Evolutionary conservation across 768 basidiomycete genomes (phyloP).

Genomic region (Xerocomus potaroensis): DNA sequence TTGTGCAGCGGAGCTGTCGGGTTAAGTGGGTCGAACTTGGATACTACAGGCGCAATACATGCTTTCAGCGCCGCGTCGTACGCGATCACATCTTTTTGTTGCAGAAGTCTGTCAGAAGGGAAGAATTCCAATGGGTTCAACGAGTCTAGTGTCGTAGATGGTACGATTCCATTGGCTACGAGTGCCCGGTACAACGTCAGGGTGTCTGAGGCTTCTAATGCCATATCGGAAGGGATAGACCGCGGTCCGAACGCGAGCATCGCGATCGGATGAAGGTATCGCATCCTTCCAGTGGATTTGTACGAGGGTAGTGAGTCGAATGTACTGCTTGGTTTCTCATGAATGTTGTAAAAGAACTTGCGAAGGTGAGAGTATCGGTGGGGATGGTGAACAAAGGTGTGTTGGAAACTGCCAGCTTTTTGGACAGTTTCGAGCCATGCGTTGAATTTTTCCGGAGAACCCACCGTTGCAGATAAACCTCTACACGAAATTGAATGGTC

Average conservation of each 20-base stretch:
- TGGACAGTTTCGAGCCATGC: slow-evolving; percentile 63
- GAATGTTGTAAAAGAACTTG: slow-evolving; percentile 54
- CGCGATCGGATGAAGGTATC: slow-evolving; percentile 63
- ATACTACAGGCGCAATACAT: slow-evolving; percentile 35
- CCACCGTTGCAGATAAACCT: slow-evolving; percentile 70
- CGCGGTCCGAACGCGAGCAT: slow-evolving; percentile 51
- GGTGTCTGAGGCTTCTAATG: slow-evolving; percentile 58
- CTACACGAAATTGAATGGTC: slow-evolving; percentile 27
- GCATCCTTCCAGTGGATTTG: slow-evolving; percentile 36
- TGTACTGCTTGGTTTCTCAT: slow-evolving; percentile 9
- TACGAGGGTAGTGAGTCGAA: slow-evolving; percentile 38
- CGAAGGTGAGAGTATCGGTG: slow-evolving; percentile 73
- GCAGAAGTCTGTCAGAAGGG: slow-evolving; percentile 35
- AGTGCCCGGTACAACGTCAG: slow-evolving; percentile 50
- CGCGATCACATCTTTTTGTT: slow-evolving; percentile 55
- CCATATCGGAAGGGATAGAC: slow-evolving; percentile 55
- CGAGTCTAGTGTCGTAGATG: slow-evolving; percentile 11
- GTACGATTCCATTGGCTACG: slow-evolving; percentile 21
- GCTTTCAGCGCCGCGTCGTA: slow-evolving; percentile 56
- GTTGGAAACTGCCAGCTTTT: slow-evolving; percentile 50
- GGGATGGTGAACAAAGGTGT: slow-evolving; percentile 57
- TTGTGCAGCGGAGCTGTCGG: slow-evolving; percentile 30
- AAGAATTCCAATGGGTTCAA: slow-evolving; percentile 49
- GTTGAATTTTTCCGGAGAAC: slow-evolving; percentile 60
- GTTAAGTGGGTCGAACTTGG: slow-evolving; percentile 34